Evolutionary conservation across 495 filamentous ascomycete species (phyloP), one percentile per base, ranked within the genome.

Genomic region (Diplogelasinospora grovesii): DNA sequence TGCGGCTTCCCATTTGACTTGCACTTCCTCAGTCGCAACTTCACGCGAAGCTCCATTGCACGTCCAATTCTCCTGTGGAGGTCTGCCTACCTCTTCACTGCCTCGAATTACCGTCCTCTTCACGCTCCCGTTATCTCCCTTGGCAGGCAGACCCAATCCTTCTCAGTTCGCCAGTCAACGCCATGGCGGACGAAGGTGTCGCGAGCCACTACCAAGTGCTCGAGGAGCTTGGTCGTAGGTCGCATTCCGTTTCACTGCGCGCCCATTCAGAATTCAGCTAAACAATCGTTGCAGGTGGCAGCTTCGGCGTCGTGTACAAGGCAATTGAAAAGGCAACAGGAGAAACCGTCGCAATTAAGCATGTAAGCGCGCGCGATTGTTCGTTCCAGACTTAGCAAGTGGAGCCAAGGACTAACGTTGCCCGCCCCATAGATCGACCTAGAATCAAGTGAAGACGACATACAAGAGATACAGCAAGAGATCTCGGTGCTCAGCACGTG

Each of bases 271-370:
- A 8, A 26, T 25, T 11, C 24, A 41, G n/a, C n/a, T n/a, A n/a
- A n/a, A n/a, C n/a, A n/a, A n/a, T n/a, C n/a, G n/a, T 13, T 22
- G 11, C 50, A 74, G 89, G 89, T 59, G 90, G 90, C 28, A 96
- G 90, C 63, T 96, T 98, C 63, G 92, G 92, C 36, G 80, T 85
- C 18, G 92, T 98, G 15, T 98, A 95, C 74, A 98, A 98, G 65
- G 92, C 81, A 19, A 86, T 93, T 57, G 86, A 93, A 53, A 81
- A 78, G 49, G 63, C 76, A 8, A 93, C 87, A 7, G 88, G 88
- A 28, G 86, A 95, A 51, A 80, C 88, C 27, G 89, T 95, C 36
- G 89, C 89, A 5, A 85, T 95, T 56, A 95, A 95, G 59, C 85
- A 88, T 72, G 86, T 87, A 69, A 53, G 79, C 62, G 26, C 22